Conservation (phyloP, 177 flowering plant species). For the Vitis hybrid region DNA sequence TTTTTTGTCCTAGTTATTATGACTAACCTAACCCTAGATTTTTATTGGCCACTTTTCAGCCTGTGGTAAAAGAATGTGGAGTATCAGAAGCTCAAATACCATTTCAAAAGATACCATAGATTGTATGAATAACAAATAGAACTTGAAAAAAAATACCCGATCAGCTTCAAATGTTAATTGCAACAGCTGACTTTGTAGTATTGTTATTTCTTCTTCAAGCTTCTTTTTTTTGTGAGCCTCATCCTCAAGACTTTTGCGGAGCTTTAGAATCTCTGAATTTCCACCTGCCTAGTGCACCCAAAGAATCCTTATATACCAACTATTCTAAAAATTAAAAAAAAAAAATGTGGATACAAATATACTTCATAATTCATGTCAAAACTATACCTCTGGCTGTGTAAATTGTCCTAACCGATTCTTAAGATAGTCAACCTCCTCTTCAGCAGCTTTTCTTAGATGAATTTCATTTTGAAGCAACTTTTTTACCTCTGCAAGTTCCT, state of each 20-base stretch:
- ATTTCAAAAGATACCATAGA: background rate
- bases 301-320: conserved; percentile 6
- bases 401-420: conserved; percentile 48
- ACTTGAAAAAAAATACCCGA: conserved; percentile 48
- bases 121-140: background rate
- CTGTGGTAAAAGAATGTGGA: background rate
- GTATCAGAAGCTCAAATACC: background rate
- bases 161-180: conserved; percentile 89
- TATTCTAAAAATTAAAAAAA: conserved; percentile 3
- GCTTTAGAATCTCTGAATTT: conserved; percentile 58
- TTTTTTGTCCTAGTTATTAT: background rate
- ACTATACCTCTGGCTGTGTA: conserved; percentile 61
- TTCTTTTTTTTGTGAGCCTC: conserved; percentile 67
- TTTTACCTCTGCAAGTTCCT: conserved; percentile 59
- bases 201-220: conserved; percentile 82
- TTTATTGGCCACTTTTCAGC: background rate
- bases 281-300: conserved; percentile 56
- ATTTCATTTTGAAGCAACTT: conserved; percentile 67
- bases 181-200: conserved; percentile 73
- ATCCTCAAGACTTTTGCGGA: conserved; percentile 66
- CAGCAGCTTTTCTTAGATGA: conserved; percentile 63
- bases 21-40: background rate
- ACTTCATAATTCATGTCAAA: background rate
- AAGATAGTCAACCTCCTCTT: conserved; percentile 65
- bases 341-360: background rate